Base-by-base conservation (phyloP, 2,329 filamentous ascomycete species). In the Fusarium fujikuroi region DNA sequence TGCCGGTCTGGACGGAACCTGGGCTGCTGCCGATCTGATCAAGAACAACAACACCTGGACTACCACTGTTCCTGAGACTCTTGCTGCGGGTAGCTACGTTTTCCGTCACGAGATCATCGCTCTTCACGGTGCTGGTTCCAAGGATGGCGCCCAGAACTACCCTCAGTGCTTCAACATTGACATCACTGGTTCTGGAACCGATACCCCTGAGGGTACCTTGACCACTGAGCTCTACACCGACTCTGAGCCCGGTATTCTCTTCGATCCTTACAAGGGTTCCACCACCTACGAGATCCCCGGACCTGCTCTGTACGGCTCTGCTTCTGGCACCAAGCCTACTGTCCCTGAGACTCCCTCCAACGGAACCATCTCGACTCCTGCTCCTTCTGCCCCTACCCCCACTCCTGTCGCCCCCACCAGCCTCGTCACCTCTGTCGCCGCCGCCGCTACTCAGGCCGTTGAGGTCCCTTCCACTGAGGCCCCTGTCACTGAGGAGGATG, bases 71-170 rank as follows among this genome's bases (percentile, higher is more conserved):
- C 83, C 83, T 9, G 68, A 74, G 32, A 77, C 78, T 30, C 75
- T 84, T 21, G 80, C 80, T 37, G 69, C 82, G 2, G 83, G 83
- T 15, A 79, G 81, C 76, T 88, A 87, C 75, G 84, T 88, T 57
- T 77, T 88, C 68, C 84, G 86, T 7, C 86, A 87, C 73, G 86
- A 88, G 78, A 86, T 88, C 70, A 85, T 88, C 66, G 86, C 86
- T 16, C 80, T 88, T 32, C 86, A 88, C 66, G 75, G 79, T 1
- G 84, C 82, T 8, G 79, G 80, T 37, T 57, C 75, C 15, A 49
- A 64, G 43, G 50, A 74, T 5, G 72, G 72, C n/a, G 72, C 72
- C 3, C 72, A 74, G 63, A 74, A 74, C 60, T 74, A 74, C 23
- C 72, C 72, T 0, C 72, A 74, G 42, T 74, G 72, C 67, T 74